Evolutionary conservation across 768 basidiomycete species (phyloP), one percentile per base, ranked within the genome.

Genomic region (Suillus occidentalis): DNA sequence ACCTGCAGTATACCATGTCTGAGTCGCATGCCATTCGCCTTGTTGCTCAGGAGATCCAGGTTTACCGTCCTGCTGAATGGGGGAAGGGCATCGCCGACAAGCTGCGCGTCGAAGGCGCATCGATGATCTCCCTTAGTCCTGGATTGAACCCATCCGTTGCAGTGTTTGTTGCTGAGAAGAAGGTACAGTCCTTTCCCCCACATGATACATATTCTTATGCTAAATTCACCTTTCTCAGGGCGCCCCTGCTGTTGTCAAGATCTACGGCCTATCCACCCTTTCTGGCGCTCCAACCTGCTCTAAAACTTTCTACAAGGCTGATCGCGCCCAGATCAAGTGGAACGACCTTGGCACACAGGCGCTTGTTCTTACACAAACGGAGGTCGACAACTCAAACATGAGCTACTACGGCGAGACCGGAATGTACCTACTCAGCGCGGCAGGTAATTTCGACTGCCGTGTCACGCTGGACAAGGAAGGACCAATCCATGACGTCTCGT

Each of bases 371-470:
- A 96, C 97, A 0, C 94, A 96, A 72, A 97, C 96, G 5, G 97
- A 99, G 71, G 96, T 98, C 61, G 97, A 99, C 73, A 94, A 93
- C 74, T 90, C 93, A 55, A 97, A 97, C 77, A 97, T 93, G 85
- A 95, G 90, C 72, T 99, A 99, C 77, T 99, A 99, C 69, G 97
- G 97, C 62, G 97, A 99, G 81, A 97, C 96, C 3, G 93, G 94
- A 61, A 81, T 99, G 72, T 59, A 59, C 58, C 58, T 59, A 18
- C 58, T 99, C 67, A 95, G 90, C 68, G 88, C 95, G 20, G 90
- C 94, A 10, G 96, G 97, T 18, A 92, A 94, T 70, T 98, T 95
- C 70, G 96, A 98, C 74, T 94, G 93, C 73, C 84, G 94, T 36
- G 91, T 99, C 34, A 80, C 84, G 1, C 80, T 93, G 70, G 95